Conservation (phyloP, 2,329 filamentous ascomycete species). For the Fusarium sp. region DNA sequence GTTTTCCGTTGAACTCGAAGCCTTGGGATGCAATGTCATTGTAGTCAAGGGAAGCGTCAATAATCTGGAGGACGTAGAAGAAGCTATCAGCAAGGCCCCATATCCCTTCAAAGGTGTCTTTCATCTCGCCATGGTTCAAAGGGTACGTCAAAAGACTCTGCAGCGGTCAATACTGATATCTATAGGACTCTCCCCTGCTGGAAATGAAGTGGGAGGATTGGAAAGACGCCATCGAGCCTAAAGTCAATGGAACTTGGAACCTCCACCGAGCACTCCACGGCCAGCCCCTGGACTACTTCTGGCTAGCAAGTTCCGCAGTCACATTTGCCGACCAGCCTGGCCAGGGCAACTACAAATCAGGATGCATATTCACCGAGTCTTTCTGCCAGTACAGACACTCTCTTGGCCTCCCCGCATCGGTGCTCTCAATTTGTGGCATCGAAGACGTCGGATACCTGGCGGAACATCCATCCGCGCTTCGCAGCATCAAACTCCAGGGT, state of each 20-base stretch:
- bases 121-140: conserved; percentile 45
- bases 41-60: background rate
- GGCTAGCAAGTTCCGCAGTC: conserved; percentile 11
- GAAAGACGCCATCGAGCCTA: conserved; percentile 44
- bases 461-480: background rate
- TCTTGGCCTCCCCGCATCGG: conserved; percentile 12
- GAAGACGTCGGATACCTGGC: conserved; percentile 22
- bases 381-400: conserved; percentile 17
- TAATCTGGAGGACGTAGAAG: conserved; percentile 13
- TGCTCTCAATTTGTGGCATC: conserved; percentile 9
- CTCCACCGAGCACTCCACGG: conserved; percentile 37
- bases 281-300: conserved; percentile 51
- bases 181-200: conserved; percentile 45
- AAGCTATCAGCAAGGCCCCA: background rate
- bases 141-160: background rate
- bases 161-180: too few species aligned
- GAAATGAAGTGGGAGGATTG: conserved; percentile 44
- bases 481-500: background rate
- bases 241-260: conserved; percentile 47
- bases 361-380: conserved; percentile 16
- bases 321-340: conserved; percentile 5
- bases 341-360: conserved; percentile 20
- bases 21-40: conserved; percentile 22
- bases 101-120: conserved; percentile 42
- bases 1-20: conserved; percentile 6